Evolutionary conservation across 306 rosid species (phyloP), one percentile per base, ranked within the genome.

Genomic region (Psophocarpus tetragonolobus): DNA sequence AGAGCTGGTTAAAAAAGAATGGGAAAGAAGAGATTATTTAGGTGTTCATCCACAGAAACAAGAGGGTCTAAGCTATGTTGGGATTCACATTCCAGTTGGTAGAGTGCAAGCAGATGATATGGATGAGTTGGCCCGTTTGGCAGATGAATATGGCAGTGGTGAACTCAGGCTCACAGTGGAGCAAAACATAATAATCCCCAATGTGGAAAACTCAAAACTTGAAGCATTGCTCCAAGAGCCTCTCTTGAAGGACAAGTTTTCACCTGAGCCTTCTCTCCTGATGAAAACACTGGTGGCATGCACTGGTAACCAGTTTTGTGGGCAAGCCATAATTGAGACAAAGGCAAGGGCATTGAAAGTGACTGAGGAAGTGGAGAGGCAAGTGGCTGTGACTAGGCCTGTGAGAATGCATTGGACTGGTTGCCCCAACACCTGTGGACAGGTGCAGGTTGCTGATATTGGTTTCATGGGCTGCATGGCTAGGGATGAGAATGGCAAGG

Each of bases 391-490:
- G 75, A 81, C 87, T 5, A 82, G 68, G 42, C 93, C 93, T 0
- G 92, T 92, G 84, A 85, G 98, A 73, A 95, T 95, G 98, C 98
- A 95, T 73, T 95, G 98, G 98, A 95, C 98, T 0, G 98, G 97
- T 1, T 95, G 98, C 54, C 97, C 98, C 0, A 95, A 95, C 51
- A 87, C 86, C 5, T 95, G 98, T 41, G 98, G 93, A 8, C 98
- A 95, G 48, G 97, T 95, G 14, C 98, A 95, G 48, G 98, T 95
- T 80, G 98, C 97, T 42, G 98, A 95, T 77, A 92, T 95, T 42
- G 98, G 97, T 8, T 95, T 95, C 89, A 87, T 95, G 98, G 98
- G 98, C 67, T 92, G 98, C 69, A 92, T 89, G 98, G 12, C 98
- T 8, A 89, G 96, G 85, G 97, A 95, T 85, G 92, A 89, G 84